phyloP scores from a whole-genome alignment of 164 flowering plant species.

The Magnolia changhungtana region DNA sequence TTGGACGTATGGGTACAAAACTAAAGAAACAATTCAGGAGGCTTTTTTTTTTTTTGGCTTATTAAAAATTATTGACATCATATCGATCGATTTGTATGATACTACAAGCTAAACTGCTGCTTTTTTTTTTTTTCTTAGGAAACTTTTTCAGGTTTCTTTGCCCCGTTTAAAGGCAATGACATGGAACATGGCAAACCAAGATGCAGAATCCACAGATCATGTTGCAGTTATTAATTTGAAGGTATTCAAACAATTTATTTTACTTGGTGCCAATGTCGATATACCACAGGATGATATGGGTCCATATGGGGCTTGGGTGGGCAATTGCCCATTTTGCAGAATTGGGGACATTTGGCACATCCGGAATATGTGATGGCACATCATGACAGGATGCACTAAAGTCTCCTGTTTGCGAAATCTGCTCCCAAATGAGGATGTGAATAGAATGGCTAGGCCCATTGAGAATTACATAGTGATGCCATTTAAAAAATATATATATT shows the following conservation, averaged over 20 bases:
- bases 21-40: neutral
- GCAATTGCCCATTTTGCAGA: neutral
- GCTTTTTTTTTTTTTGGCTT: neutral
- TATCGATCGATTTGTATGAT: neutral
- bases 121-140: neutral
- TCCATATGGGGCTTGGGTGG: too few species aligned
- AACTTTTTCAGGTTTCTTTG: constrained; percentile 31
- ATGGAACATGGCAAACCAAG: constrained; percentile 50
- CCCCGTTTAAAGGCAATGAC: constrained; percentile 63
- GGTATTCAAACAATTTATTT: constrained; percentile 24
- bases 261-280: neutral
- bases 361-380: neutral
- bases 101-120: neutral
- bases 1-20: neutral
- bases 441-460: neutral
- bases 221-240: constrained; percentile 55
- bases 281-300: too few species aligned
- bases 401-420: neutral
- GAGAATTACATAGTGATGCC: neutral
- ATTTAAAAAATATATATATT: too few species aligned
- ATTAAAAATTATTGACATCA: neutral
- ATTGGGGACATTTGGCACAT: neutral
- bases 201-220: constrained; percentile 32
- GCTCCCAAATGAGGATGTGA: neutral
- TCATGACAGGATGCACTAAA: neutral